These are phyloP conservation scores for Pyrenophora graminea DNA, from an alignment of 2,329 filamentous ascomycete genomes.

Conservation along the genomic window DNA sequence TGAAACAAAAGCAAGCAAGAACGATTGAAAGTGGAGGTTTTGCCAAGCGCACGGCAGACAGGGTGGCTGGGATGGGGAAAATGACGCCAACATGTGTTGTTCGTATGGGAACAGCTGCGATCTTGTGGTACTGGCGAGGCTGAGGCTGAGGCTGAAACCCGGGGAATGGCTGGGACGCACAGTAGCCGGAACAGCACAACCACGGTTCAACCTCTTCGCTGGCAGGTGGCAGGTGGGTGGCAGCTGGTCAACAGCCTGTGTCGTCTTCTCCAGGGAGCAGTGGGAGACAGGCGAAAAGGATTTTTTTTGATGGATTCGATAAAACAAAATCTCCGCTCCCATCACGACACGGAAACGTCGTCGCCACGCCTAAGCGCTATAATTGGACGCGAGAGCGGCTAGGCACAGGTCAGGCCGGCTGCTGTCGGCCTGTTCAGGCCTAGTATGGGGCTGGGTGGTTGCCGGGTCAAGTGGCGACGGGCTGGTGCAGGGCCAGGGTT, in stretches of 20 bases:
- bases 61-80: constrained; percentile 1
- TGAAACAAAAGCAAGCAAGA: constrained; percentile 1
- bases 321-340: constrained; percentile 14
- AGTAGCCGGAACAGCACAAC: constrained; percentile 2
- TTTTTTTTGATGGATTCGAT: constrained; percentile 2
- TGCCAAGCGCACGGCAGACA: too few species aligned
- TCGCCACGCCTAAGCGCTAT: constrained; percentile 12
- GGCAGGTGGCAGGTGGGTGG: too few species aligned
- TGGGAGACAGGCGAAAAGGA: too few species aligned
- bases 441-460: constrained; percentile 22
- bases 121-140: constrained; percentile 1
- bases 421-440: neutral
- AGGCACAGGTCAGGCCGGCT: constrained; percentile 1
- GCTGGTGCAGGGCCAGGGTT: constrained; percentile 10
- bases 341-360: constrained; percentile 9
- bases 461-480: constrained; percentile 29
- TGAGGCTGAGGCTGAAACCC: constrained; percentile 12
- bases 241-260: neutral
- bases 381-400: constrained; percentile 19
- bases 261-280: neutral
- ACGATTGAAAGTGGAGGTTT: constrained; percentile 1
- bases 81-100: constrained; percentile 20
- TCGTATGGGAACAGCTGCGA: constrained; percentile 18
- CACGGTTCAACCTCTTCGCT: too few species aligned
- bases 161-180: constrained; percentile 9